Conservation (phyloP, 345 rosid genomes). For the Murraya paniculata region DNA sequence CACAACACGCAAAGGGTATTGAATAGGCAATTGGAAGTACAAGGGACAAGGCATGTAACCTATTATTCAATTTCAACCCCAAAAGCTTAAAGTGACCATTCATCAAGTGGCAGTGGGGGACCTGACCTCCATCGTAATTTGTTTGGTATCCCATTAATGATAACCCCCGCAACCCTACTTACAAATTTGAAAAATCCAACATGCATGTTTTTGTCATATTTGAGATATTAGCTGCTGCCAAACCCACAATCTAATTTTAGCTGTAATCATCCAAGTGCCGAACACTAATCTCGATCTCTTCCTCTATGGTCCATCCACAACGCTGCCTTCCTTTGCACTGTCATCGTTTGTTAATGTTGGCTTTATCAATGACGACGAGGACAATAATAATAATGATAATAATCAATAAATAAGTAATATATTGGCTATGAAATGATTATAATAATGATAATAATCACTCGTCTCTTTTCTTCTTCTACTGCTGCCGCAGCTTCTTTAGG, state of each 20-base stretch:
- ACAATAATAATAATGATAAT: too few species aligned
- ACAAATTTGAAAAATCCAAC: neutral
- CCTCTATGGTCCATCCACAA: slow-evolving; percentile 2
- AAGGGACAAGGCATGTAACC: neutral
- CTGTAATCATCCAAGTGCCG: neutral
- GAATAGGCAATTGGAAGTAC: neutral
- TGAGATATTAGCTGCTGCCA: neutral
- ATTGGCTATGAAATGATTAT: too few species aligned
- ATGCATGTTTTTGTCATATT: neutral
- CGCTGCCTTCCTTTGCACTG: too few species aligned
- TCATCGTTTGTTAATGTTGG: too few species aligned
- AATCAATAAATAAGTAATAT: too few species aligned
- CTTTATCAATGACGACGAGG: too few species aligned
- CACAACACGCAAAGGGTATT: neutral
- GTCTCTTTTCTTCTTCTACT: too few species aligned
- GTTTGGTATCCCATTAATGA: neutral
- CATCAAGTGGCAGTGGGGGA: neutral
- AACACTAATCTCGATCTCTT: neutral
- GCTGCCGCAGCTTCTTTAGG: too few species aligned
- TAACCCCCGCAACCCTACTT: neutral
- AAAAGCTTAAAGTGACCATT: neutral
- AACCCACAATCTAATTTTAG: neutral
- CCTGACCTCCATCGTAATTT: neutral
- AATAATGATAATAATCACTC: too few species aligned
- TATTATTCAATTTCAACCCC: too few species aligned